Base-by-base conservation (phyloP, 176 grass and related monocot genomes). In the maize (Zea mays) region DNA sequence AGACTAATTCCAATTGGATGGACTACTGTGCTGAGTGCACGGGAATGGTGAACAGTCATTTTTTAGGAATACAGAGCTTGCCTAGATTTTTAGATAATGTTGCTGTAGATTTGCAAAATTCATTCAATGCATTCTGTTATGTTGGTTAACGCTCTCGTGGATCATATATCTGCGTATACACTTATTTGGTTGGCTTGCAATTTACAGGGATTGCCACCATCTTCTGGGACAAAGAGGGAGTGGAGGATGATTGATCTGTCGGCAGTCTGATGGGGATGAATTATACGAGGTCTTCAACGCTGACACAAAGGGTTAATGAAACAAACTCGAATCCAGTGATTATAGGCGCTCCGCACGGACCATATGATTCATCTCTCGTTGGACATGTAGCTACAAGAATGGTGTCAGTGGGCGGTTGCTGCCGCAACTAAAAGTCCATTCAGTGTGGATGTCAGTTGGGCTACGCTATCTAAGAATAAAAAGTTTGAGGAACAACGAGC, bases 381-480 rank as follows among this genome's bases (percentile, higher is more conserved):
- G 41, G 79, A 82, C 39, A 33, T 38, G 43, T 71, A 70, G 21
- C 11, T 76, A 70, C 48, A 60, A 86, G 72, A 72, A 27, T 27
- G 27, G 27, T 27, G 27, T 27, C 27, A 82, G 56, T 72, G 57
- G 54, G 68, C 63, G 37, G 78, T 68, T 52, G 21, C 64, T 81
- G 66, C 74, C 21, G 34, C 16, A 6, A 70, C 79, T 82, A 15
- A 69, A 65, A 27, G 27, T 27, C 27, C 48, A 77, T 77, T 82
- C 50, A 15, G 35, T 56, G 9, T 45, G 61, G 62, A 36, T 82
- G 7, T 17, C 65, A 44, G 71, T 86, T 78, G 63, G 35, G 39
- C 47, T 71, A 76, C 81, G 65, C 65, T 71, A 77, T 82, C 21
- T 64, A 46, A 70, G 72, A 81, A 77, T 81, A 82, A 71, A 63